Percentiles rank a stretch among this genome's conserved stretches.
Evolutionary conservation across 208 protist species (phyloP).

Genomic region (Leishmania braziliensis): DNA sequence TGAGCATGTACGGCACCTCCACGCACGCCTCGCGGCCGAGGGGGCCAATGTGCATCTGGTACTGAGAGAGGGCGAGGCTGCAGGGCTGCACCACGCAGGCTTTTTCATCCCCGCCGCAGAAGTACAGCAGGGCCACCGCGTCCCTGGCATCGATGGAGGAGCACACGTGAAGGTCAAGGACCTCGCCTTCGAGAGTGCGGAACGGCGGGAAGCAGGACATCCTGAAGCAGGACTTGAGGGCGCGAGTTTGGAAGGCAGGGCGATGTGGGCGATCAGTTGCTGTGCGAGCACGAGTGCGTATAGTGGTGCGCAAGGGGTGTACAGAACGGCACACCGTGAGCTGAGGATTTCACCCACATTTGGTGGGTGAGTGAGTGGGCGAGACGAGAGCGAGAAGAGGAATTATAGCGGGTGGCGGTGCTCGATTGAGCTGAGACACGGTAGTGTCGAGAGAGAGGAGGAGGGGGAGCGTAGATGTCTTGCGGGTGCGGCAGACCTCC

Average conservation of each 20-base stretch:
- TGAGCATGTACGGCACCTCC: conserved; percentile 54
- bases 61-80: conserved; percentile 37
- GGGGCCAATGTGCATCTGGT: conserved; percentile 31
- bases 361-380: background rate
- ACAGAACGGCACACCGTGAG: background rate
- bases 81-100: conserved; percentile 37
- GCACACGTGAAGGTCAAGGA: conserved; percentile 27
- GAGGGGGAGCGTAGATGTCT: background rate
- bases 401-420: background rate
- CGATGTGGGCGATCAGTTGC: background rate
- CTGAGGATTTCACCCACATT: background rate
- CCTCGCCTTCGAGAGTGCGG: conserved; percentile 31
- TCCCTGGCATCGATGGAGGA: conserved; percentile 37
- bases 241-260: background rate
- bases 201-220: conserved; percentile 24
- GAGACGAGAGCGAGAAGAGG: background rate
- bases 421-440: background rate
- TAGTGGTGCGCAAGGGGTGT: background rate
- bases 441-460: background rate
- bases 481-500: background rate
- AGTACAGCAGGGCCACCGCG: conserved; percentile 36
- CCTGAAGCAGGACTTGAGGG: background rate
- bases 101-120: conserved; percentile 34
- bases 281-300: background rate
- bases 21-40: conserved; percentile 26